Evolutionary conservation across 306 rosid species (phyloP).

Genomic region (Acacia acuminata): DNA sequence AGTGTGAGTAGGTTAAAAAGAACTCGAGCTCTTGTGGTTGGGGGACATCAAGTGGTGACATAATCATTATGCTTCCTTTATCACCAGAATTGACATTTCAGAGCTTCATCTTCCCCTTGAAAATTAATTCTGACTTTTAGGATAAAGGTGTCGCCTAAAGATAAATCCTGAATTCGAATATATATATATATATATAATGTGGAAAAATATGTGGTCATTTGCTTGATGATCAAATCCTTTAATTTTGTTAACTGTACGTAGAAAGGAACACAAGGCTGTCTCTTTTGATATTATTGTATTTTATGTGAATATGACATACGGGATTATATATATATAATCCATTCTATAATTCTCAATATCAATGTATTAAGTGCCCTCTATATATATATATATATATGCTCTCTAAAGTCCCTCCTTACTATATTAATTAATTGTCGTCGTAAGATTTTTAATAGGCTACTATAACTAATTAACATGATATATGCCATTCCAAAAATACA

Average conservation of each 20-base stretch:
- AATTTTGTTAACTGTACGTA: not conserved
- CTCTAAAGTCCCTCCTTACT: not conserved
- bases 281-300: not conserved
- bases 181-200: not conserved
- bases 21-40: not conserved
- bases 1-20: not conserved
- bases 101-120: not conserved
- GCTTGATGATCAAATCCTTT: slow-evolving; percentile 25
- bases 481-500: not conserved
- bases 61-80: slow-evolving; percentile 39
- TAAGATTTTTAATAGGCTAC: not conserved
- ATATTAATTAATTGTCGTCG: not conserved
- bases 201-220: not conserved
- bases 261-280: not conserved
- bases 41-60: slow-evolving; percentile 34
- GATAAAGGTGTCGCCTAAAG: not conserved
- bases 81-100: not conserved
- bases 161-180: not conserved
- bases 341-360: not conserved
- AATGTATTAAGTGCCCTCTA: not conserved
- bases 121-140: not conserved
- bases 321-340: no score
- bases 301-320: not conserved
- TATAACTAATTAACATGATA: not conserved
- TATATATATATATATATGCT: not conserved